Evolutionary conservation across 1,284 basidiomycete genomes (phyloP).

Genomic region (Rhizoctonia solani): DNA sequence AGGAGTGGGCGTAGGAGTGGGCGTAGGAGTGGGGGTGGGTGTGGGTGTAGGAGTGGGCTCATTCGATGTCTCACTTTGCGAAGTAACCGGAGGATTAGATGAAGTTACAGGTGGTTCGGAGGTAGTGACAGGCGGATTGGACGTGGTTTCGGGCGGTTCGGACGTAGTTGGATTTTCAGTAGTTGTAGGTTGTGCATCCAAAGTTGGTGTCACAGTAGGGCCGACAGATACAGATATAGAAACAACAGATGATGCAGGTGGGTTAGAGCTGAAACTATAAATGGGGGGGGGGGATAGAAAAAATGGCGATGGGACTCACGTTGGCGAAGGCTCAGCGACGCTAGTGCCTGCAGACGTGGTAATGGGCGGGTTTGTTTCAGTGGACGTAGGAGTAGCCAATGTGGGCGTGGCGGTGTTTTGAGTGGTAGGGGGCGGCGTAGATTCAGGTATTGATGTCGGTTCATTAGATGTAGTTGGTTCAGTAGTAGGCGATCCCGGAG

Average conservation of each 20-base stretch:
- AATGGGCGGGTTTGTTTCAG: too few relatives aligned
- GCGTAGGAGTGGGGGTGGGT: slow-evolving; percentile 7
- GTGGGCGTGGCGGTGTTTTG: neutral
- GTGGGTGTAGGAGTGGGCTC: neutral
- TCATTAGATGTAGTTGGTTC: neutral
- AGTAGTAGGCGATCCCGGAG: neutral
- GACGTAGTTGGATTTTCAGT: neutral
- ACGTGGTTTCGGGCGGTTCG: slow-evolving; percentile 9
- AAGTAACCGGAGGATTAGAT: neutral
- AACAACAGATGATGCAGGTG: slow-evolving; percentile 16
- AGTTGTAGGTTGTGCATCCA: too few relatives aligned
- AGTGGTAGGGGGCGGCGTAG: neutral
- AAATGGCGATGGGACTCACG: neutral
- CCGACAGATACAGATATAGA: neutral
- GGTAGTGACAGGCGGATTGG: neutral
- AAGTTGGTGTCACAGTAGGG: neutral
- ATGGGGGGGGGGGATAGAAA: neutral
- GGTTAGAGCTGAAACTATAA: slow-evolving; percentile 1
- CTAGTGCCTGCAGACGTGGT: neutral
- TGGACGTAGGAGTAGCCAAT: neutral
- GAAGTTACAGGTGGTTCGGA: neutral
- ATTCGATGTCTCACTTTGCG: slow-evolving; percentile 14
- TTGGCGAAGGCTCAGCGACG: neutral
- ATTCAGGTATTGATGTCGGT: neutral
- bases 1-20: slow-evolving; percentile 6